Evolutionary conservation across 352 stramenopile genomes (phyloP).

Genomic region (Peronospora tabacina): DNA sequence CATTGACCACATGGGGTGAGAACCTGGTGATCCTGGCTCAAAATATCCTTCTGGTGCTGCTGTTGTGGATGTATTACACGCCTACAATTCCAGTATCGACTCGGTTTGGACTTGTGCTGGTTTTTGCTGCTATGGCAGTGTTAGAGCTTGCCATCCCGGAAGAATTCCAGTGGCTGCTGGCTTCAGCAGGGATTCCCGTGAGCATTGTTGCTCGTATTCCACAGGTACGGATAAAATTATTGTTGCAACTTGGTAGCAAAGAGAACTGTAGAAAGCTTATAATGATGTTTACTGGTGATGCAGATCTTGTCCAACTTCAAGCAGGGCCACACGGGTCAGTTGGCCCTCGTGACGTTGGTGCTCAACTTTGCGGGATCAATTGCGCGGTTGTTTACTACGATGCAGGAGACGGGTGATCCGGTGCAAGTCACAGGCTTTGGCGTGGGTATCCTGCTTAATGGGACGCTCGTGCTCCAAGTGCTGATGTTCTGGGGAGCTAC

Average conservation of each 20-base stretch:
- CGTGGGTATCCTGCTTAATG: conserved; percentile 71
- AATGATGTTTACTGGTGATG: not conserved
- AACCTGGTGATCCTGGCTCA: conserved; percentile 81
- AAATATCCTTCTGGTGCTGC: conserved; percentile 75
- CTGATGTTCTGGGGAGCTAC: conserved; percentile 78
- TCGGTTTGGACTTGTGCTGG: conserved; percentile 38
- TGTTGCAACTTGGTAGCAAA: not conserved
- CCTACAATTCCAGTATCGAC: conserved; percentile 47
- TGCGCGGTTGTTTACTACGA: conserved; percentile 80
- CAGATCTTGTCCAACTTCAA: conserved; percentile 85
- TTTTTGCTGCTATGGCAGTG: conserved; percentile 40
- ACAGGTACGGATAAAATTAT: conserved; percentile 35
- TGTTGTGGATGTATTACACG: conserved; percentile 67
- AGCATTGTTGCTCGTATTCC: conserved; percentile 75
- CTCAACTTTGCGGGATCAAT: conserved; percentile 77
- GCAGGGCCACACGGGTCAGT: conserved; percentile 84
- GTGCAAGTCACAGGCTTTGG: conserved; percentile 63
- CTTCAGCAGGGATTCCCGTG: conserved; percentile 64
- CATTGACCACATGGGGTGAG: conserved; percentile 81
- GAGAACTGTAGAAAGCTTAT: not conserved
- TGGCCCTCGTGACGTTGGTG: conserved; percentile 79
- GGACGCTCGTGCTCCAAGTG: conserved; percentile 69
- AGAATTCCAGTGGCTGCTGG: conserved; percentile 69
- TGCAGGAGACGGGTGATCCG: conserved; percentile 79
- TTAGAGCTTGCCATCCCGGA: conserved; percentile 59